Evolutionary conservation across 345 rosid species (phyloP).

Genomic region (Moricandia arvensis): DNA sequence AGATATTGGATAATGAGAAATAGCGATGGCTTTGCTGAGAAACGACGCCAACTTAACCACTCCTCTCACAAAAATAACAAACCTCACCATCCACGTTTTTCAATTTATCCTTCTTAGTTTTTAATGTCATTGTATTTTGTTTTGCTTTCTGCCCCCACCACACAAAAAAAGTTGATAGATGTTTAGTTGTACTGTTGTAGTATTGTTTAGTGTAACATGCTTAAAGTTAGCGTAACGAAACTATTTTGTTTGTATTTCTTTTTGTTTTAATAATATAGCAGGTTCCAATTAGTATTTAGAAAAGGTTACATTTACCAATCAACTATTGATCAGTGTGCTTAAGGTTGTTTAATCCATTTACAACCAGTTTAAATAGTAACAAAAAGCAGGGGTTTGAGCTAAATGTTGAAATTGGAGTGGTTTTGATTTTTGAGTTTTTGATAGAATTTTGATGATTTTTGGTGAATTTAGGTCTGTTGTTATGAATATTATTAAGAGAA

Average conservation of each 20-base stretch:
- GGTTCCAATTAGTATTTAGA: not conserved
- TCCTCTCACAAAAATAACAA: conserved; percentile 20
- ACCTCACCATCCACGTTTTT: conserved; percentile 22
- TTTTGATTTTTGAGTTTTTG: not conserved
- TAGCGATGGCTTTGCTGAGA: conserved; percentile 47
- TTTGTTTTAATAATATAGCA: not conserved
- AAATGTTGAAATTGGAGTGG: not conserved
- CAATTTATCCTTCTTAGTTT: conserved; percentile 21
- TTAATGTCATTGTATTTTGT: not conserved
- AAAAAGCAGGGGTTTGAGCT: not conserved
- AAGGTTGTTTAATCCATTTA: not conserved
- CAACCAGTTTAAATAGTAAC: not conserved
- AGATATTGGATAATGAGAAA: conserved; percentile 78
- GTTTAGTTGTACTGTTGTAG: not conserved
- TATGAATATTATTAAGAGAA: not conserved
- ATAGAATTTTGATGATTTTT: not conserved
- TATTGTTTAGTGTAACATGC: not conserved
- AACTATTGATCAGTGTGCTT: not conserved
- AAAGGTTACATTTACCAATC: not conserved
- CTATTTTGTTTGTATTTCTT: not conserved
- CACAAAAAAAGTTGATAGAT: not conserved
- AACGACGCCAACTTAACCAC: conserved; percentile 36
- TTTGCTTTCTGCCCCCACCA: not conserved
- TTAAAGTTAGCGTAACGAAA: not conserved
- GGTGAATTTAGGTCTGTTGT: not conserved